phyloP scores from a whole-genome alignment of 306 rosid species.

The Begonia peltatifolia region DNA sequence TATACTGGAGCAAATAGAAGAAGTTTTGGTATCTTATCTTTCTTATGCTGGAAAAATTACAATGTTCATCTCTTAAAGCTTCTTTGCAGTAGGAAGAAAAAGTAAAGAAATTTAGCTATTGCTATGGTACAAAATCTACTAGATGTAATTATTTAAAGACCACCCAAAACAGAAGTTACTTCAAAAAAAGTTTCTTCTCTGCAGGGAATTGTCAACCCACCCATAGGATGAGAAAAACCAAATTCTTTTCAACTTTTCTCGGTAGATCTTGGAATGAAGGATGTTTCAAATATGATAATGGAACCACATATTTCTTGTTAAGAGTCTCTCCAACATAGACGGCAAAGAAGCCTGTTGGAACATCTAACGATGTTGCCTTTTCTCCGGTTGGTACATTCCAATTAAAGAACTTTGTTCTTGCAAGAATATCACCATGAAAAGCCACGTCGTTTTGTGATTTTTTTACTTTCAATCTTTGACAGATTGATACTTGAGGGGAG shows the following conservation, averaged over 20 bases:
- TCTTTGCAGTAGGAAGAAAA: too few relatives aligned
- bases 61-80: too few relatives aligned
- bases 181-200: constrained; percentile 7
- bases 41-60: too few relatives aligned
- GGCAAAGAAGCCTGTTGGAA: constrained; percentile 21
- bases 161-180: neutral
- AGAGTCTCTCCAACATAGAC: constrained; percentile 30
- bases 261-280: constrained; percentile 22
- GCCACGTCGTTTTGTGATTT: neutral
- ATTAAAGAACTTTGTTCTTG: too few relatives aligned
- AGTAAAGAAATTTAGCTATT: too few relatives aligned
- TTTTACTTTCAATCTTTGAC: too few relatives aligned
- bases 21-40: too few relatives aligned
- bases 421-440: neutral
- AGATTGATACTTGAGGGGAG: neutral
- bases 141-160: neutral
- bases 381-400: too few relatives aligned
- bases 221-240: constrained; percentile 24
- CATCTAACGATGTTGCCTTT: neutral
- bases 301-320: constrained; percentile 23
- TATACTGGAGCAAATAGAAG: too few relatives aligned
- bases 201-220: constrained; percentile 20
- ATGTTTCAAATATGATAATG: constrained; percentile 25
- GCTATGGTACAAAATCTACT: too few relatives aligned
- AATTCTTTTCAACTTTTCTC: constrained; percentile 21